A percentile compares a stretch with the other conserved stretches of the same genome.
Evolutionary conservation across 331 rosid genomes (phyloP).

Genomic region (Saraca asoca): DNA sequence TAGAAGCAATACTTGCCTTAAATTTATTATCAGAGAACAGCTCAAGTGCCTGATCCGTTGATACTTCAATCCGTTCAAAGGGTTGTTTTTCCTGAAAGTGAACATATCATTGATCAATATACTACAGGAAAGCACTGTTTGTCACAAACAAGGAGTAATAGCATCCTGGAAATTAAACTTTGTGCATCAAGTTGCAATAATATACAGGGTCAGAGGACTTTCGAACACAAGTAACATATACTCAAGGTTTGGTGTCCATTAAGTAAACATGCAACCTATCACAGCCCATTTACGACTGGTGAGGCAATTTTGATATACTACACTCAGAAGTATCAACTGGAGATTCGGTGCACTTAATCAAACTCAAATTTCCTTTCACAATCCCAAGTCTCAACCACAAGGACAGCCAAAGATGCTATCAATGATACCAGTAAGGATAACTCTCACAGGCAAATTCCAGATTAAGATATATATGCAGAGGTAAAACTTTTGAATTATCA

Average conservation of each 20-base stretch:
- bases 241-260: background rate
- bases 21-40: constrained; percentile 82
- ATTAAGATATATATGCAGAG: background rate
- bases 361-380: background rate
- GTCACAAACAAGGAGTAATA: background rate
- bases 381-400: background rate
- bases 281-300: background rate
- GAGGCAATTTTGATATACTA: background rate
- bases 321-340: background rate
- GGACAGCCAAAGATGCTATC: background rate
- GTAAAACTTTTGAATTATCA: background rate
- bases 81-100: constrained; percentile 79
- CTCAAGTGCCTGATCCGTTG: constrained; percentile 81
- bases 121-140: constrained; percentile 16
- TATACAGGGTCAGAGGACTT: background rate
- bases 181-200: background rate
- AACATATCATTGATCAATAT: constrained; percentile 21
- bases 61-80: constrained; percentile 93
- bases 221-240: background rate
- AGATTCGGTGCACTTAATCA: background rate
- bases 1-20: constrained; percentile 58
- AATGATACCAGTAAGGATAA: background rate
- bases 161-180: constrained; percentile 12
- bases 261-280: background rate
- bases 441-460: constrained; percentile 1